Conservation (phyloP, 1,284 basidiomycete genomes). For the Wallemia hederae region DNA sequence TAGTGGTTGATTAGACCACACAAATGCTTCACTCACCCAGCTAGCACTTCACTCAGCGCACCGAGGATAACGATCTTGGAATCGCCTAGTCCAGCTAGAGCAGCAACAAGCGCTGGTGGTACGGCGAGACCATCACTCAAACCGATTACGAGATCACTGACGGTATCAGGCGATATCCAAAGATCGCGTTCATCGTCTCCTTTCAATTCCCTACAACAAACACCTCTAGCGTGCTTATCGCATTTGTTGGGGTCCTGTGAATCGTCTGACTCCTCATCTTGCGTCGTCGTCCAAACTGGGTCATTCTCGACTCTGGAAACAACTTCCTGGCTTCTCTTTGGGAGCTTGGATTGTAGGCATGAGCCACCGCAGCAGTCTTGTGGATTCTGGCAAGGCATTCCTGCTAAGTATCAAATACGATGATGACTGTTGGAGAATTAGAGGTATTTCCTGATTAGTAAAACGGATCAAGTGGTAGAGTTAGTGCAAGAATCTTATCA, state of each 20-base stretch:
- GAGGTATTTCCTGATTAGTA: too few relatives aligned
- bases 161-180: constrained; percentile 43
- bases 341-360: background rate
- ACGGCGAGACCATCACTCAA: constrained; percentile 87
- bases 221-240: constrained; percentile 24
- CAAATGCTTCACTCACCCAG: too few relatives aligned
- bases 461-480: too few relatives aligned
- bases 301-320: background rate
- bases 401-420: too few relatives aligned
- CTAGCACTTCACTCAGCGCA: constrained; percentile 70
- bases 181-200: constrained; percentile 43
- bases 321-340: background rate
- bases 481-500: too few relatives aligned
- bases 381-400: background rate
- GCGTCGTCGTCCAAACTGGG: background rate
- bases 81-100: constrained; percentile 65
- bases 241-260: constrained; percentile 22
- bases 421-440: too few relatives aligned
- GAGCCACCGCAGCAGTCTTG: background rate
- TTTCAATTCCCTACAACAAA: constrained; percentile 58
- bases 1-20: too few relatives aligned
- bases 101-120: constrained; percentile 64
- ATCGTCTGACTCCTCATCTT: background rate
- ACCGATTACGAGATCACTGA: constrained; percentile 68
- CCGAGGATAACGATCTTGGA: constrained; percentile 67